Conservation (phyloP, 371 early-diverging fungal species). For the Mucor lusitanicus region DNA sequence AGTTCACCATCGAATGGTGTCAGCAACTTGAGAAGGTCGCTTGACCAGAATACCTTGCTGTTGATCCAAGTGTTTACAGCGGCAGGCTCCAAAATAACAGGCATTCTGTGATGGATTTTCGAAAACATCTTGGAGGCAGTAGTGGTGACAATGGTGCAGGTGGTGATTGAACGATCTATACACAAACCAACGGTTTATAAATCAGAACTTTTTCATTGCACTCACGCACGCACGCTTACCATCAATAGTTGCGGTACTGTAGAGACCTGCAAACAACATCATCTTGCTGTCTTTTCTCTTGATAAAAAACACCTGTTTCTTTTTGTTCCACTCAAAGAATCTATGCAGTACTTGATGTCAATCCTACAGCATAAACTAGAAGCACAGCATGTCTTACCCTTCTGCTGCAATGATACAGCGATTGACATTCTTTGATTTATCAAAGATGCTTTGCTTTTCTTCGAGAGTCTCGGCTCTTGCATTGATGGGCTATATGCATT, state of each 20-base stretch:
- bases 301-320: constrained; percentile 61
- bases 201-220: too few relatives aligned
- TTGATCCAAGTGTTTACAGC: constrained; percentile 65
- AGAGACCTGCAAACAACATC: constrained; percentile 66
- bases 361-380: too few relatives aligned
- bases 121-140: constrained; percentile 34
- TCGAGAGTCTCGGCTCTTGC: constrained; percentile 68
- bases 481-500: constrained; percentile 50
- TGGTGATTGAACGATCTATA: background rate
- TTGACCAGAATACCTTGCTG: constrained; percentile 39
- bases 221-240: constrained; percentile 16
- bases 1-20: constrained; percentile 58
- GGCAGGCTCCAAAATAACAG: constrained; percentile 61
- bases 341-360: too few relatives aligned
- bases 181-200: too few relatives aligned
- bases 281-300: constrained; percentile 59
- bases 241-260: constrained; percentile 46
- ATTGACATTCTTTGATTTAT: constrained; percentile 50
- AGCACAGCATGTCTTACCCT: constrained; percentile 51
- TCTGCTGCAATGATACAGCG: constrained; percentile 73
- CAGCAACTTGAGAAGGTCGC: constrained; percentile 42
- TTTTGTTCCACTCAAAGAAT: constrained; percentile 77
- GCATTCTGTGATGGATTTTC: constrained; percentile 76
- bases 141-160: constrained; percentile 68
- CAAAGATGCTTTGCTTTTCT: constrained; percentile 54